Evolutionary conservation across 768 basidiomycete species (phyloP), one percentile per base, ranked within the genome.

Genomic region (Rhizopogon roseolus): DNA sequence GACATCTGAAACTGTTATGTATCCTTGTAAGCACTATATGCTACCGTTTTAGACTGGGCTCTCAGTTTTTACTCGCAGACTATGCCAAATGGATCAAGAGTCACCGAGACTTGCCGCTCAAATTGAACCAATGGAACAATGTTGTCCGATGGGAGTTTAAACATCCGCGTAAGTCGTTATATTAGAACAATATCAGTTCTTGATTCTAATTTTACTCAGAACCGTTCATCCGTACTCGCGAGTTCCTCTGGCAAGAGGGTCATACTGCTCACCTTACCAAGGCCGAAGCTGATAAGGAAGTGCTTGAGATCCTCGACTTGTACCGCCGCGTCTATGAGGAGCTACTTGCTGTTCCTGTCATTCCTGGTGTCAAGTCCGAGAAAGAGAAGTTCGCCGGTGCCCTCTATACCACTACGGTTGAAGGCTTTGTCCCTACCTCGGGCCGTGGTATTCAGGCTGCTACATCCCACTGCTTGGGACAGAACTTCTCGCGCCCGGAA

Each of bases 111-210:
- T 85, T 99, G 45, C 97, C 97, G 2, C 75, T 99, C 62, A 97
- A 96, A 71, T 80, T 98, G 44, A 99, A 98, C 73, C 90, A 98
- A 70, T 99, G 97, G 97, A 99, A 99, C 75, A 93, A 86, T 60
- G 94, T 99, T 62, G 97, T 99, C 32, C 88, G 97, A 54, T 99
- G 97, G 97, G 96, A 99, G 71, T 99, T 99, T 81, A 99, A 99
- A 75, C 95, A 95, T 70, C 96, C 96, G 54, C 95, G 89, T 90
- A 56, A 66, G 86, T 73, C 42, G 10, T 4, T 53, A 55, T 22
- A n/a, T 6, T 53, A 25, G 28, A 13, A 17, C 46, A 1, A 2
- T 41, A 8, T 51, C 14, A 0, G 17, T 38, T 3, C 13, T 62
- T 7, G 50, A 17, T 34, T 43, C 13, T 28, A 1, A 34, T 14